Percentiles rank a stretch among this genome's conserved stretches.
These are phyloP conservation scores for Nakazawaea wyomingensis DNA, from an alignment of 805 yeast genomes.

Conservation along the genomic window DNA sequence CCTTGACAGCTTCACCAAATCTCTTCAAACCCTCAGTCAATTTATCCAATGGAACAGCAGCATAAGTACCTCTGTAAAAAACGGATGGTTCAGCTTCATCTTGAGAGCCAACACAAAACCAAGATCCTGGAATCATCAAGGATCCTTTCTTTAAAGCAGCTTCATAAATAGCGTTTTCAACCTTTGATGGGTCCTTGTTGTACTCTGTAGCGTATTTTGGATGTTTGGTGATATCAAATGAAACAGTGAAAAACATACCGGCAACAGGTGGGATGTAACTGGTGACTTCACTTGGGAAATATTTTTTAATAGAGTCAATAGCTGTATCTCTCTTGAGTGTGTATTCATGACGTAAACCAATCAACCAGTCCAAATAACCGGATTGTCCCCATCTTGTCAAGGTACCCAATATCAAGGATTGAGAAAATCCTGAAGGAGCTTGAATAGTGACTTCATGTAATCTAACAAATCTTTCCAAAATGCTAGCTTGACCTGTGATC, in stretches of 20 bases:
- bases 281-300: conserved; percentile 43
- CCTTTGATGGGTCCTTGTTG: conserved; percentile 53
- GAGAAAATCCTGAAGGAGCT: conserved; percentile 76
- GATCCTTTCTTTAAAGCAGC: conserved; percentile 54
- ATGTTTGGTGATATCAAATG: conserved; percentile 72
- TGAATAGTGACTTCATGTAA: conserved; percentile 80
- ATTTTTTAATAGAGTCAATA: conserved; percentile 62
- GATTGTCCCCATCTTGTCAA: conserved; percentile 85
- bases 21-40: conserved; percentile 58
- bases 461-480: conserved; percentile 64
- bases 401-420: conserved; percentile 62
- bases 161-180: conserved; percentile 62
- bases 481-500: conserved; percentile 66
- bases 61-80: conserved; percentile 85
- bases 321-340: conserved; percentile 85
- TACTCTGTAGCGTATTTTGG: conserved; percentile 62
- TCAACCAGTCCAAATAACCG: conserved; percentile 87
- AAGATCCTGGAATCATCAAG: conserved; percentile 76
- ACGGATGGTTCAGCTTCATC: conserved; percentile 36
- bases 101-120: conserved; percentile 52
- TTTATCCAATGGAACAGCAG: conserved; percentile 71
- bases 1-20: conserved; percentile 58
- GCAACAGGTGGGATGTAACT: conserved; percentile 62
- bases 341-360: conserved; percentile 76
- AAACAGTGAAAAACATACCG: conserved; percentile 81